Evolutionary conservation across 805 yeast species (phyloP).

Genomic region (Saturnispora bothae): DNA sequence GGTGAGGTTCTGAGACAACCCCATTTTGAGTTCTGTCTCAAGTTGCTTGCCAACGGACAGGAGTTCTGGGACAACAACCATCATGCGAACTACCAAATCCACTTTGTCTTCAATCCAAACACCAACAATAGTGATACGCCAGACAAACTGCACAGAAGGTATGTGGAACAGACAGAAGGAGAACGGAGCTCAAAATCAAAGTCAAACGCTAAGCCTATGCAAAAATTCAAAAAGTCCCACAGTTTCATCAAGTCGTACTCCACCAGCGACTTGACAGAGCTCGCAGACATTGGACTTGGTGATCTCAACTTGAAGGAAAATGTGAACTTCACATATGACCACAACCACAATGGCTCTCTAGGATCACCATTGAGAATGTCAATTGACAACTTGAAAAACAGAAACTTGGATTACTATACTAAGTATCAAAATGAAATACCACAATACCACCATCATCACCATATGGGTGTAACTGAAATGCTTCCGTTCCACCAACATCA

Average conservation of each 20-base stretch:
- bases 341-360: not conserved
- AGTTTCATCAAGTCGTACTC: conserved; percentile 16
- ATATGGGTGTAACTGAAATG: not conserved
- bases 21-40: conserved; percentile 39
- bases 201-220: conserved; percentile 11
- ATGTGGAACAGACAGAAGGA: not conserved
- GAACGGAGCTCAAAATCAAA: not conserved
- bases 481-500: not conserved
- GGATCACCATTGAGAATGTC: conserved; percentile 3
- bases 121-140: not conserved
- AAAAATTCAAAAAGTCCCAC: conserved; percentile 18
- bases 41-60: conserved; percentile 35
- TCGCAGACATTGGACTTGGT: not conserved
- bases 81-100: conserved; percentile 45
- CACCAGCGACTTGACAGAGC: not conserved
- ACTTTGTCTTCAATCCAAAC: conserved; percentile 17
- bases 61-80: conserved; percentile 77
- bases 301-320: not conserved
- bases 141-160: not conserved
- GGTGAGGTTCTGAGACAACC: conserved; percentile 13
- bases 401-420: not conserved
- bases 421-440: not conserved
- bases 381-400: conserved; percentile 3
- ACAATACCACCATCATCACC: not conserved
- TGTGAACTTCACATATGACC: not conserved